phyloP scores from a whole-genome alignment of 257 asterid genomes.

The Osmanthus fragrans region DNA sequence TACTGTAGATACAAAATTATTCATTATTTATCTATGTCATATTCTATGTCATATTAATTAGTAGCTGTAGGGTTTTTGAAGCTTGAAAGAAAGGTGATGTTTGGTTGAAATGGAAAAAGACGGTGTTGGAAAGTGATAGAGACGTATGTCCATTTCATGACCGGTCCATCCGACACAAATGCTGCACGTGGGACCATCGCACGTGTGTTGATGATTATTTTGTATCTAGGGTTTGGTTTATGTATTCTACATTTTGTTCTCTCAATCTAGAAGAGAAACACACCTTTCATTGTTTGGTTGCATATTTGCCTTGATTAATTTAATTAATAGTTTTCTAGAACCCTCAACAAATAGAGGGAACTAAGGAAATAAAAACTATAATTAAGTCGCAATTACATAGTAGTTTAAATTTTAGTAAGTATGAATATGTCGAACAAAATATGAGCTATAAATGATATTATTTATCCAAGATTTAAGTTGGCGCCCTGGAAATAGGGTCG shows the following conservation, averaged over 20 bases:
- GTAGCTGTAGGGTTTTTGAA: not conserved
- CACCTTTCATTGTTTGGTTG: constrained; percentile 23
- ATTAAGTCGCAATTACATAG: too few species aligned
- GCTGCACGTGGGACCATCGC: constrained; percentile 75
- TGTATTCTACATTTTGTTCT: not conserved
- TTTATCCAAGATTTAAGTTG: too few species aligned
- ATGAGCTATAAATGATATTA: too few species aligned
- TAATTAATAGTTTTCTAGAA: not conserved
- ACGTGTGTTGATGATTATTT: constrained; percentile 54
- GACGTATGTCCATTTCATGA: constrained; percentile 44
- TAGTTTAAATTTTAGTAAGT: too few species aligned
- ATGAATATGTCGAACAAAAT: too few species aligned
- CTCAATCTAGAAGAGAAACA: not conserved
- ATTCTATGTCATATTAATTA: too few species aligned
- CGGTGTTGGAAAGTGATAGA: constrained; percentile 60
- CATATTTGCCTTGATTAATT: not conserved
- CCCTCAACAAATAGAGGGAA: not conserved
- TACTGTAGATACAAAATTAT: too few species aligned
- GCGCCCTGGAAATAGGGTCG: too few species aligned
- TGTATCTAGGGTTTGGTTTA: constrained; percentile 6
- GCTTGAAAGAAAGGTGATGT: not conserved
- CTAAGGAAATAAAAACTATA: not conserved
- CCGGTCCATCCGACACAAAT: constrained; percentile 70
- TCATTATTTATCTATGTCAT: too few species aligned
- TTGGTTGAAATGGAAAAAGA: not conserved